Evolutionary conservation across 2,329 filamentous ascomycete genomes (phyloP), one percentile per base, ranked within the genome.

Genomic region (Aspergillus flavus): DNA sequence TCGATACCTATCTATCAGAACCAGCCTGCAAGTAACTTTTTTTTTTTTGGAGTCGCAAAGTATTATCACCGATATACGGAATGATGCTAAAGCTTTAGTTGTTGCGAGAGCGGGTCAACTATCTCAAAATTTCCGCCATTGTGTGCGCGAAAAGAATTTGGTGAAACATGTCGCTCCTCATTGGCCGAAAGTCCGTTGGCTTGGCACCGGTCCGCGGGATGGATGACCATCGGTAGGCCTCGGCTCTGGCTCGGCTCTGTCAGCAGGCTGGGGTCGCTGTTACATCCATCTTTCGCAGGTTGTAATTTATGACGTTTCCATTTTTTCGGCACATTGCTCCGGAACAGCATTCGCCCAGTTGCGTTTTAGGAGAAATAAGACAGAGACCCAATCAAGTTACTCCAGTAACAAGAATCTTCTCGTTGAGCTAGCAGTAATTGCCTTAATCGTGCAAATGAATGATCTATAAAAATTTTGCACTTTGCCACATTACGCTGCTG

Each of bases 31-130:
- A 19, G 30, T 39, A 23, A 7, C 21, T 36, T 55, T 54, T 54
- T 53, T 54, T 54, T 45, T 21, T 39, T 54, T 39, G 48, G 48
- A 19, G 61, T 62, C 36, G 56, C 65, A 69, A 69, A 72, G 63
- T 67, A 57, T 69, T 72, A 71, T 66, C 66, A 75, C 75, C 75
- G 75, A 77, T 76, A 73, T 71, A 69, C 75, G 75, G 75, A 77
- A 73, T 60, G 69, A 73, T 66, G 66, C 61, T 67, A 64, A 57
- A 63, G 46, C 55, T 41, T 55, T 63, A 61, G 69, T 67, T 62
- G 59, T 57, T 64, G 63, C 64, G 67, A 71, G 66, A 72, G 71
- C 71, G 73, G 74, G 71, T 71, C 71, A 63, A 52, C 58, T 57
- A 64, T 65, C 60, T 64, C 58, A 60, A 71, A 73, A 70, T 69